Percentiles rank a stretch among this genome's conserved stretches.
These are phyloP conservation scores for Clavaria fumosa DNA, from an alignment of 768 basidiomycete genomes.

Conservation along the genomic window DNA sequence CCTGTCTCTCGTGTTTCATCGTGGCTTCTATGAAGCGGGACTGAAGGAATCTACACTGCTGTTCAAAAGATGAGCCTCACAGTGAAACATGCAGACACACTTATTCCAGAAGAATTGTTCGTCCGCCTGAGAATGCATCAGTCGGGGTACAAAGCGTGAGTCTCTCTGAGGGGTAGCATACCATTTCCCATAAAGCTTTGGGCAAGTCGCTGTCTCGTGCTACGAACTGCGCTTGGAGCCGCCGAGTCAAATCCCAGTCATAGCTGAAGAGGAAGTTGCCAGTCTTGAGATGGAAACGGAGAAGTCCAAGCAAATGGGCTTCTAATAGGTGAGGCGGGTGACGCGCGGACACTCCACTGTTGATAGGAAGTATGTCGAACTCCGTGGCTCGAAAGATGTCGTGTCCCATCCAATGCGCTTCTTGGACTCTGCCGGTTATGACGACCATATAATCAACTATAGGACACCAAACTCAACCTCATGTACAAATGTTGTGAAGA, in stretches of 20 bases:
- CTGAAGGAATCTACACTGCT: slow-evolving; percentile 25
- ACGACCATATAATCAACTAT: slow-evolving; percentile 89
- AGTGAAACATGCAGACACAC: slow-evolving; percentile 25
- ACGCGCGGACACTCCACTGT: slow-evolving; percentile 48
- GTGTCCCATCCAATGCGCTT: slow-evolving; percentile 67
- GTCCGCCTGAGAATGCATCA: slow-evolving; percentile 43
- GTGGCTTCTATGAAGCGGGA: slow-evolving; percentile 25
- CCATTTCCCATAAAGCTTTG: slow-evolving; percentile 64
- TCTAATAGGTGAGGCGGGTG: slow-evolving; percentile 76
- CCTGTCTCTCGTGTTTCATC: slow-evolving; percentile 34
- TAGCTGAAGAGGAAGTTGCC: slow-evolving; percentile 89
- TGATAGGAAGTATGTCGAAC: slow-evolving; percentile 82
- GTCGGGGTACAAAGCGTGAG: not conserved
- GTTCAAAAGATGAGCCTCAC: slow-evolving; percentile 37
- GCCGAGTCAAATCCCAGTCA: slow-evolving; percentile 75
- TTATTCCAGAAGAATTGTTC: slow-evolving; percentile 99
- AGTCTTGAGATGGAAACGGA: slow-evolving; percentile 65
- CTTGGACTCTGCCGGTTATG: slow-evolving; percentile 67
- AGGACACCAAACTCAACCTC: slow-evolving; percentile 3
- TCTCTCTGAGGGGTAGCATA: slow-evolving; percentile 21
- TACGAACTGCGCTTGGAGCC: slow-evolving; percentile 71
- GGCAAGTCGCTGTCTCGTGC: slow-evolving; percentile 32
- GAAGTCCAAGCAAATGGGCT: slow-evolving; percentile 70
- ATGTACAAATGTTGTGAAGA: too few relatives aligned
- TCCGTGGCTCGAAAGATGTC: slow-evolving; percentile 83